Evolutionary conservation across 2,329 filamentous ascomycete genomes (phyloP).

Genomic region (Fonsecaea pedrosoi): DNA sequence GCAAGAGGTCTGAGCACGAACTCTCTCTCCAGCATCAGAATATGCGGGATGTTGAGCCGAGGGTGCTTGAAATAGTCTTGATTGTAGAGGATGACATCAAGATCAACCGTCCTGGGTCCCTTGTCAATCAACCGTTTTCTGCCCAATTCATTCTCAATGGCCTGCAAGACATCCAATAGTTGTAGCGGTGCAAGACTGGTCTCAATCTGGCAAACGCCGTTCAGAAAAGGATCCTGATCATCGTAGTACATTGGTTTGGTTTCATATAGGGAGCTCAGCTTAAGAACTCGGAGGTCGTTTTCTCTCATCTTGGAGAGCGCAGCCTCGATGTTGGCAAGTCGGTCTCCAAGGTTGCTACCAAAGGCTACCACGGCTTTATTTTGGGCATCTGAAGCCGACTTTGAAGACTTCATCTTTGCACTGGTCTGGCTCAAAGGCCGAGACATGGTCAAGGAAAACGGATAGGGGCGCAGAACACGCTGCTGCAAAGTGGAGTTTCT

Average conservation of each 20-base stretch:
- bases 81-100: conserved; percentile 88
- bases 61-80: conserved; percentile 69
- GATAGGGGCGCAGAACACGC: neutral
- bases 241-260: conserved; percentile 96
- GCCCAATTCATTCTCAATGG: conserved; percentile 80
- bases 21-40: conserved; percentile 84
- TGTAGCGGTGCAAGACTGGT: conserved; percentile 76
- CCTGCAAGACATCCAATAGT: conserved; percentile 80
- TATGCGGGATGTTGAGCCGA: conserved; percentile 83
- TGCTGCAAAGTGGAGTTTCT: neutral
- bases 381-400: neutral
- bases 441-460: neutral
- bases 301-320: conserved; percentile 80
- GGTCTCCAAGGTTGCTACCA: conserved; percentile 88
- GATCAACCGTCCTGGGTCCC: conserved; percentile 89
- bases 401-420: conserved; percentile 19
- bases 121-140: conserved; percentile 88
- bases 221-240: conserved; percentile 86
- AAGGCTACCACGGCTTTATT: conserved; percentile 77
- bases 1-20: conserved; percentile 89
- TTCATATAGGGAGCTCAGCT: conserved; percentile 90
- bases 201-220: conserved; percentile 81
- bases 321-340: conserved; percentile 81
- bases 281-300: conserved; percentile 73
- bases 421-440: neutral